phyloP scores from a whole-genome alignment of 1,284 basidiomycete genomes.

The Ceratorhiza oryzae-sativae region DNA sequence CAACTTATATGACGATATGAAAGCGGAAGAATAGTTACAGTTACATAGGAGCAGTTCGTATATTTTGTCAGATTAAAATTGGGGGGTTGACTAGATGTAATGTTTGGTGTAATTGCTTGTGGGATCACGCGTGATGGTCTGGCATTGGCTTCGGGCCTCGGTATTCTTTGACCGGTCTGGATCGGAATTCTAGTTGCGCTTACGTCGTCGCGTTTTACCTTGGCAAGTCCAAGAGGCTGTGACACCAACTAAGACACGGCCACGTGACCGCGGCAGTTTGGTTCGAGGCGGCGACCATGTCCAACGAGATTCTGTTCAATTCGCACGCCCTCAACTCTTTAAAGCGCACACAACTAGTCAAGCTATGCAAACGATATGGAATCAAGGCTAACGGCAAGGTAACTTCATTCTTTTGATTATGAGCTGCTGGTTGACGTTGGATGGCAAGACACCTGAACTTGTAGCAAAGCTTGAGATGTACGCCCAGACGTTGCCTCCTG shows the following conservation, averaged over 20 bases:
- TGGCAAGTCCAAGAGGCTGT: neutral
- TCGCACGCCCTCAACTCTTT: constrained; percentile 78
- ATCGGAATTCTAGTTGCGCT: too few relatives aligned
- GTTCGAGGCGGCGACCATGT: constrained; percentile 53
- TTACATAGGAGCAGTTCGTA: too few relatives aligned
- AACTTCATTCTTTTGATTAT: neutral
- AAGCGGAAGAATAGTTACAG: too few relatives aligned
- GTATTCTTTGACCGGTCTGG: too few relatives aligned
- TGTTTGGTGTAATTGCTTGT: too few relatives aligned
- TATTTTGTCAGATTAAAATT: too few relatives aligned
- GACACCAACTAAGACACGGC: neutral
- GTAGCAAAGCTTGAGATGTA: constrained; percentile 69
- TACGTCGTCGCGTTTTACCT: neutral
- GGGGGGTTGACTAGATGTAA: too few relatives aligned
- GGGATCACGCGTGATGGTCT: too few relatives aligned
- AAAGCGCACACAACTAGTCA: constrained; percentile 79
- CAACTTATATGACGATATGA: too few relatives aligned
- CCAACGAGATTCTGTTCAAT: constrained; percentile 78
- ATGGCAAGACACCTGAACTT: constrained; percentile 66
- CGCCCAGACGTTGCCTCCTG: constrained; percentile 63
- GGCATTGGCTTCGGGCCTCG: too few relatives aligned
- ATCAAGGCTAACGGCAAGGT: constrained; percentile 72
- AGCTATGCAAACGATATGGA: constrained; percentile 78
- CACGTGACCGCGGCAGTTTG: constrained; percentile 48
- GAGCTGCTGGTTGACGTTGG: neutral